Percentiles rank a stretch among this genome's conserved stretches.
Evolutionary conservation across 495 filamentous ascomycete genomes (phyloP).

Genomic region (Tetracladium marchalianum): DNA sequence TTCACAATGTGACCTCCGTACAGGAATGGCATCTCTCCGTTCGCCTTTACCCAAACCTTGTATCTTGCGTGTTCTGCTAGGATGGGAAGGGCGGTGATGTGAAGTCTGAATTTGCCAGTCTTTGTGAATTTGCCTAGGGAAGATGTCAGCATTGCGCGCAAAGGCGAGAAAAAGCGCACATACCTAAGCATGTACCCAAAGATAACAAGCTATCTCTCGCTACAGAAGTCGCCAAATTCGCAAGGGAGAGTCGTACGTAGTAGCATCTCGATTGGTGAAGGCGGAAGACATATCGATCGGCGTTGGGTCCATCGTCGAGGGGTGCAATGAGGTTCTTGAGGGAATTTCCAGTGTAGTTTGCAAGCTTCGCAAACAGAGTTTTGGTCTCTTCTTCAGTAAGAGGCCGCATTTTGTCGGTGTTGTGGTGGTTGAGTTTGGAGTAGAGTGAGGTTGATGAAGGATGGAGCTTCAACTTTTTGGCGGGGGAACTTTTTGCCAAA

Average conservation of each 20-base stretch:
- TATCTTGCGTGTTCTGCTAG: slow-evolving; percentile 82
- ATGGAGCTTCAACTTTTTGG: slow-evolving; percentile 9
- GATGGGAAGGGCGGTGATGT: slow-evolving; percentile 76
- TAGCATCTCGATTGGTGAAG: slow-evolving; percentile 72
- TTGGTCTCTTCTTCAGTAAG: slow-evolving; percentile 66
- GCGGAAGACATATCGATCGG: slow-evolving; percentile 78
- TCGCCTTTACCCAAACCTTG: slow-evolving; percentile 90
- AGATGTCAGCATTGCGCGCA: background rate
- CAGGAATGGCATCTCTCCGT: slow-evolving; percentile 90
- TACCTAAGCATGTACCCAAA: slow-evolving; percentile 72
- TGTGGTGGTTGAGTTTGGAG: background rate
- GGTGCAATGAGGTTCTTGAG: slow-evolving; percentile 73
- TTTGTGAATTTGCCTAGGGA: slow-evolving; percentile 72
- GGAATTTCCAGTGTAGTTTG: slow-evolving; percentile 69
- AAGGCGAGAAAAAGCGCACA: background rate
- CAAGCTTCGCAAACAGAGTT: slow-evolving; percentile 73
- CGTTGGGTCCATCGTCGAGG: slow-evolving; percentile 46
- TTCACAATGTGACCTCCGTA: slow-evolving; percentile 88
- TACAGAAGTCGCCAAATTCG: slow-evolving; percentile 81
- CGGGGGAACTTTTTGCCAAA: slow-evolving; percentile 21
- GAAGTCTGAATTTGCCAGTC: slow-evolving; percentile 77
- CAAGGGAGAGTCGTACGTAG: slow-evolving; percentile 76
- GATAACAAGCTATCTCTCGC: slow-evolving; percentile 69
- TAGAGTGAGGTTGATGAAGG: background rate
- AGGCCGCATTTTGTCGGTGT: slow-evolving; percentile 47